Percentiles rank a stretch among this genome's conserved stretches.
Evolutionary conservation across 1,284 basidiomycete genomes (phyloP).

Genomic region (Paramarasmius palmivorus): DNA sequence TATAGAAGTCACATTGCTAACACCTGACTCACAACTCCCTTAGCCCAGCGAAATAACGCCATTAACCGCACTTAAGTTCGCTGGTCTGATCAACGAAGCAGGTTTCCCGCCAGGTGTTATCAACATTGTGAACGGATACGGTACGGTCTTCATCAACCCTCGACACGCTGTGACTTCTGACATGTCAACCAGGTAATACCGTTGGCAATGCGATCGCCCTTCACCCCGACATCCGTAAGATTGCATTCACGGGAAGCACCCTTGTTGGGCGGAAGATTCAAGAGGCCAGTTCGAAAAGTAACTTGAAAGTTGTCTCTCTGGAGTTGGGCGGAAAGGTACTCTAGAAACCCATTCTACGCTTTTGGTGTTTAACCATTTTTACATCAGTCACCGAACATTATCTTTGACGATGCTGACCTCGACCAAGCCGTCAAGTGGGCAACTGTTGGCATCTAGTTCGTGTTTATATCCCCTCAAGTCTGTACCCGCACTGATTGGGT

Average conservation of each 20-base stretch:
- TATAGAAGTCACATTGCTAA: neutral
- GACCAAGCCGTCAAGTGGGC: slow-evolving; percentile 85
- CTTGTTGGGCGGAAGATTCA: slow-evolving; percentile 61
- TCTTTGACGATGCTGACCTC: slow-evolving; percentile 76
- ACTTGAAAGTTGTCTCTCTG: slow-evolving; percentile 72
- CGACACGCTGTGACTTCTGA: neutral
- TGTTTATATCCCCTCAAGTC: slow-evolving; percentile 10
- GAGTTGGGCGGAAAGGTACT: slow-evolving; percentile 80
- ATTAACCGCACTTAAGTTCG: slow-evolving; percentile 64
- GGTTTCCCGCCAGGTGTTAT: slow-evolving; percentile 65
- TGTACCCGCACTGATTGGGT: neutral
- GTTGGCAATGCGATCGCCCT: slow-evolving; percentile 62
- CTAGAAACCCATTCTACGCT: neutral
- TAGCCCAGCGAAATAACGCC: slow-evolving; percentile 85
- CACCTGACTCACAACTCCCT: neutral
- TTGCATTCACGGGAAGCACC: slow-evolving; percentile 52
- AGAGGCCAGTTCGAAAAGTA: slow-evolving; percentile 60
- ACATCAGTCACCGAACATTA: slow-evolving; percentile 59
- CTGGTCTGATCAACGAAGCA: slow-evolving; percentile 52
- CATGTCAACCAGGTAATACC: slow-evolving; percentile 48
- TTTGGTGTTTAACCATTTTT: too few relatives aligned
- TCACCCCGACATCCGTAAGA: slow-evolving; percentile 49
- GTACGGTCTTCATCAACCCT: slow-evolving; percentile 14
- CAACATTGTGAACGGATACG: slow-evolving; percentile 79
- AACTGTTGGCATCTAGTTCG: slow-evolving; percentile 76